Base-by-base conservation (phyloP, 2,329 filamentous ascomycete genomes). In the Bipolaris sorokiniana region DNA sequence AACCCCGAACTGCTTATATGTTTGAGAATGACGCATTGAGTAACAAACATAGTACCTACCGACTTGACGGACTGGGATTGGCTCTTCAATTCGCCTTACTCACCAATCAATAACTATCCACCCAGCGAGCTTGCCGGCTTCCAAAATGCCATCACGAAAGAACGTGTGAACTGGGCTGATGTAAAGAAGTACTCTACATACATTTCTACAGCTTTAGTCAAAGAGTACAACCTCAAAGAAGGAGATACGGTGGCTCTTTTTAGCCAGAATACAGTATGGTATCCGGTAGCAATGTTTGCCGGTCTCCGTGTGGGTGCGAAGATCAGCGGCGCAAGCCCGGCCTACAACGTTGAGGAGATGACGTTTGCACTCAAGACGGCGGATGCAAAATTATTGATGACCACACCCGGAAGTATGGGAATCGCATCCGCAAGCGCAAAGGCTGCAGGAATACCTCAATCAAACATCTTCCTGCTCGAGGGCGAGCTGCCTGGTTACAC, bases 281-380 rank as follows among this genome's bases (percentile, higher is more conserved):
- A 88, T 65, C 86, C 87, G 0, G 82, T 88, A 5, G 85, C 84
- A 13, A 84, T 88, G 79, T 81, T 85, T 54, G 82, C 83, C 0
- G 81, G 82, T 1, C 76, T 86, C 7, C 80, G 83, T 11, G 80
- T 78, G 5, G 83, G 80, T 61, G 86, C 83, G 7, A 80, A 85
- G 28, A 83, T 88, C 1, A 85, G 82, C 2, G 87, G 87, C 1
- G 87, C 86, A 0, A 85, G 81, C 15, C 87, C 87, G 0, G 87
- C 86, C 0, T 90, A 89, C 72, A 88, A 85, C 54, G 79, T 85
- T 15, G 87, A 90, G 48, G 88, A 90, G 64, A 88, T 90, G 84
- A 83, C 81, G 1, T 88, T 88, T 70, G 86, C 86, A 1, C 75
- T 90, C 2, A 82, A 83, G 63, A 86, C 81, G 1, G 83, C 80